Evolutionary conservation across 768 basidiomycete genomes (phyloP).

Genomic region (Mycena sanguinolenta): DNA sequence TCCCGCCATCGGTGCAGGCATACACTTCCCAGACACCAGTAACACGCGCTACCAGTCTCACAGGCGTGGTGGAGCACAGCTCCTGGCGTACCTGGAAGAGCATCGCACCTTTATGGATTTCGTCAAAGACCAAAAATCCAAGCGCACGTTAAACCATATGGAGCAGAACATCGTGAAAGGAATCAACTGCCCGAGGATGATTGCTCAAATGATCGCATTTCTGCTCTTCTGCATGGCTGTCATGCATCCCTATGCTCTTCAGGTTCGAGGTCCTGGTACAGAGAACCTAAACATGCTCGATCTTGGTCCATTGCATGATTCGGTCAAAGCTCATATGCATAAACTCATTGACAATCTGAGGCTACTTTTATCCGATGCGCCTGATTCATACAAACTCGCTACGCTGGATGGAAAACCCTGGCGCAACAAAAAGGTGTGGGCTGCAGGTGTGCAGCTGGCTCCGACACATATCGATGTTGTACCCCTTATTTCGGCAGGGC

Average conservation of each 20-base stretch:
- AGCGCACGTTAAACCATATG: slow-evolving; percentile 34
- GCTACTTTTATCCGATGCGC: not conserved
- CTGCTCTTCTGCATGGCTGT: slow-evolving; percentile 24
- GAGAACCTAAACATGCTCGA: slow-evolving; percentile 33
- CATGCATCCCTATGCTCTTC: slow-evolving; percentile 34
- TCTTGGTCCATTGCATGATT: slow-evolving; percentile 32
- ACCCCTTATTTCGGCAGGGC: too few species aligned
- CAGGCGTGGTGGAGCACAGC: slow-evolving; percentile 3
- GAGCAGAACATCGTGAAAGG: slow-evolving; percentile 39
- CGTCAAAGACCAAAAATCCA: slow-evolving; percentile 35
- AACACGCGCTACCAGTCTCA: not conserved
- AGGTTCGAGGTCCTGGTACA: slow-evolving; percentile 12
- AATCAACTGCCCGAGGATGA: slow-evolving; percentile 28
- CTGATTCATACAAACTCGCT: not conserved
- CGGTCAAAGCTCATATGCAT: not conserved
- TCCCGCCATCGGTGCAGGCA: not conserved
- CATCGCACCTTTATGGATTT: slow-evolving; percentile 19
- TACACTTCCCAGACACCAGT: slow-evolving; percentile 29
- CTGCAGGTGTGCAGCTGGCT: too few species aligned
- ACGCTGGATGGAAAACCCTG: not conserved
- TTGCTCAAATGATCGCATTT: too few species aligned
- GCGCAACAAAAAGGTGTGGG: not conserved
- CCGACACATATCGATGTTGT: too few species aligned
- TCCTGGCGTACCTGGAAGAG: slow-evolving; percentile 1
- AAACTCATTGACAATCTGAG: not conserved